Evolutionary conservation across 495 filamentous ascomycete species (phyloP).

Genomic region (Penicillium maclennaniae): DNA sequence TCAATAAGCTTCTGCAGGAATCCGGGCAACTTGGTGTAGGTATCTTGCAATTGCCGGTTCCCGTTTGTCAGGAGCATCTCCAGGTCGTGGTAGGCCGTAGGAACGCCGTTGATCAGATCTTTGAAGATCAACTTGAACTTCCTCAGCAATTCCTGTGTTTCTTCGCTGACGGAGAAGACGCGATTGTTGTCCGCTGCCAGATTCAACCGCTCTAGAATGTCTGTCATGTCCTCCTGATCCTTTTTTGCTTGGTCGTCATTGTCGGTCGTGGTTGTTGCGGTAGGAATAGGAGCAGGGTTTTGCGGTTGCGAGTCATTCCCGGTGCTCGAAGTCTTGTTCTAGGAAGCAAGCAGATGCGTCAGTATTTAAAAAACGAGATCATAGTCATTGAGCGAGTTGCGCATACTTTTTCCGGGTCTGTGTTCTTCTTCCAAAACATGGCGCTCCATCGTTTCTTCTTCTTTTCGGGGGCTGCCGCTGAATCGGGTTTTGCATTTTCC

Average conservation of each 20-base stretch:
- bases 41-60: constrained; percentile 68
- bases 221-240: constrained; percentile 73
- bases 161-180: constrained; percentile 75
- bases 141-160: constrained; percentile 72
- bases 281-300: constrained; percentile 4
- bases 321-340: constrained; percentile 6
- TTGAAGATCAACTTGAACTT: constrained; percentile 87
- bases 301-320: constrained; percentile 5
- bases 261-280: constrained; percentile 16
- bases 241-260: constrained; percentile 41
- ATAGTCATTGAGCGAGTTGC: background rate
- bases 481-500: constrained; percentile 12
- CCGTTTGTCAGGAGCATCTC: constrained; percentile 74
- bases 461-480: constrained; percentile 20
- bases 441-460: constrained; percentile 47
- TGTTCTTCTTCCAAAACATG: constrained; percentile 39
- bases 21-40: constrained; percentile 71
- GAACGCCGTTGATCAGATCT: constrained; percentile 86
- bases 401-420: constrained; percentile 38
- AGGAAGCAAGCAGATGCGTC: background rate
- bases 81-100: constrained; percentile 89
- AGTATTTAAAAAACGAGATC: constrained; percentile 2
- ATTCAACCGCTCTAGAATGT: constrained; percentile 74
- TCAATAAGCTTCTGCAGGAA: constrained; percentile 85
- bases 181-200: constrained; percentile 73